Evolutionary conservation across 1,284 basidiomycete species (phyloP).

Genomic region (Ceratobasidium theobromae): DNA sequence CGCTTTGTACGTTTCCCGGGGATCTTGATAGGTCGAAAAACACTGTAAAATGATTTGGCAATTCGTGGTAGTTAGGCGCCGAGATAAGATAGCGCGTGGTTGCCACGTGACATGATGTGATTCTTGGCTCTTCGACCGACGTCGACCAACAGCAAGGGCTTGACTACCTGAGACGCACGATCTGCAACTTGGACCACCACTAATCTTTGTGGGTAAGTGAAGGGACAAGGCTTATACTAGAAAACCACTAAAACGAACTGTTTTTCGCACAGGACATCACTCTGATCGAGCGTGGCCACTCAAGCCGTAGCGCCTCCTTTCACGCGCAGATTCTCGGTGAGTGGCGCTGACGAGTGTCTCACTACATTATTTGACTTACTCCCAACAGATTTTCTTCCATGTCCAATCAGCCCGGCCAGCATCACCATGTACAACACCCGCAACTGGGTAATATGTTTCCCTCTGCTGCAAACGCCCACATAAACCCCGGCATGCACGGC

Average conservation of each 20-base stretch:
- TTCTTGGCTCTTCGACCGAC: slow-evolving; percentile 30
- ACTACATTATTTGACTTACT: not conserved
- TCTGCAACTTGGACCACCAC: not conserved
- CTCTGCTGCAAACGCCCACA: slow-evolving; percentile 12
- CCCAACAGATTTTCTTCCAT: not conserved
- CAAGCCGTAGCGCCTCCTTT: slow-evolving; percentile 28
- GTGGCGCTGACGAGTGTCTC: not conserved
- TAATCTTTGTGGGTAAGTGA: not conserved
- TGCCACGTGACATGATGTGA: slow-evolving; percentile 33
- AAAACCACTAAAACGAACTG: slow-evolving; percentile 1
- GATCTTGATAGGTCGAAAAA: too few species aligned
- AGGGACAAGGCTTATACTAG: not conserved
- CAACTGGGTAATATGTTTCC: slow-evolving; percentile 13
- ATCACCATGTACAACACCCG: slow-evolving; percentile 26
- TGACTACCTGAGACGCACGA: not conserved
- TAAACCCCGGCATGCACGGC: slow-evolving; percentile 23
- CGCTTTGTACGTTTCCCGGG: too few species aligned
- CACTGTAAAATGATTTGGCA: too few species aligned
- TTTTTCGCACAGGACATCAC: slow-evolving; percentile 12
- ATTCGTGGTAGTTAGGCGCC: slow-evolving; percentile 4
- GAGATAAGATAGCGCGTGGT: slow-evolving; percentile 25
- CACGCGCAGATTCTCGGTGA: slow-evolving; percentile 24
- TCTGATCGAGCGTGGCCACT: slow-evolving; percentile 20
- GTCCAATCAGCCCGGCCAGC: slow-evolving; percentile 21
- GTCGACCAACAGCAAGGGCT: slow-evolving; percentile 20